Percentiles rank a stretch among this genome's conserved stretches.
Evolutionary conservation across 176 grass and related monocot genomes (phyloP).

Genomic region (Tillandsia leiboldiana): DNA sequence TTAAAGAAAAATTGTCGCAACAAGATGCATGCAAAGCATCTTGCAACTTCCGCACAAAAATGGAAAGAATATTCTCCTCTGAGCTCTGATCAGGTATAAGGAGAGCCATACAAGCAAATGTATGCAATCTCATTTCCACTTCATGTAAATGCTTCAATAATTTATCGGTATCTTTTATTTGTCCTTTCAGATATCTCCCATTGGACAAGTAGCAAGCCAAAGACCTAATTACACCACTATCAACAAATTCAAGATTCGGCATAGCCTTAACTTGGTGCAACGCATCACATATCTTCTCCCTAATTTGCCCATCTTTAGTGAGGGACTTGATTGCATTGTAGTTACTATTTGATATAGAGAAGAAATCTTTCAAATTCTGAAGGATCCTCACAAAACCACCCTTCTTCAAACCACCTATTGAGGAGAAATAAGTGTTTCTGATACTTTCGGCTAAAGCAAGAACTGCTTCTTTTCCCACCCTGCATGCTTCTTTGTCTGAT

Average conservation of each 20-base stretch:
- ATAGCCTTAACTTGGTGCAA: conserved; percentile 33
- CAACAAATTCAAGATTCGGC: conserved; percentile 46
- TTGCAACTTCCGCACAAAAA: conserved; percentile 42
- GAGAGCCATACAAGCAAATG: conserved; percentile 42
- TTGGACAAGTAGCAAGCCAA: conserved; percentile 50
- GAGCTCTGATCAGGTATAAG: conserved; percentile 16
- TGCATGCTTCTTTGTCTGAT: conserved; percentile 23
- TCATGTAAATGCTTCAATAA: conserved; percentile 12
- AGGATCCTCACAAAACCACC: conserved; percentile 20
- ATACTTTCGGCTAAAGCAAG: conserved; percentile 38
- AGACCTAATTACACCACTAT: conserved; percentile 36
- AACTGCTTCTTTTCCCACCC: conserved; percentile 30
- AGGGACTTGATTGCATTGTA: conserved; percentile 5
- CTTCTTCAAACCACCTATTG: conserved; percentile 20
- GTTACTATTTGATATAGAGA: conserved; percentile 20
- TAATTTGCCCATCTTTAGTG: conserved; percentile 19
- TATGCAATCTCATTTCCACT: conserved; percentile 32
- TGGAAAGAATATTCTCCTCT: conserved; percentile 13
- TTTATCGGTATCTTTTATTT: conserved; percentile 7
- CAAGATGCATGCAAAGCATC: conserved; percentile 37
- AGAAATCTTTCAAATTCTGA: conserved; percentile 21
- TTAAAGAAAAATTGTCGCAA: conserved; percentile 47
- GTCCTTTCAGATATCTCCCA: conserved; percentile 21
- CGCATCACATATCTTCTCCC: conserved; percentile 31
- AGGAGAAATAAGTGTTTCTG: conserved; percentile 23